Evolutionary conservation across 331 rosid species (phyloP), one percentile per base, ranked within the genome.

Genomic region (Stylosanthes scabra): DNA sequence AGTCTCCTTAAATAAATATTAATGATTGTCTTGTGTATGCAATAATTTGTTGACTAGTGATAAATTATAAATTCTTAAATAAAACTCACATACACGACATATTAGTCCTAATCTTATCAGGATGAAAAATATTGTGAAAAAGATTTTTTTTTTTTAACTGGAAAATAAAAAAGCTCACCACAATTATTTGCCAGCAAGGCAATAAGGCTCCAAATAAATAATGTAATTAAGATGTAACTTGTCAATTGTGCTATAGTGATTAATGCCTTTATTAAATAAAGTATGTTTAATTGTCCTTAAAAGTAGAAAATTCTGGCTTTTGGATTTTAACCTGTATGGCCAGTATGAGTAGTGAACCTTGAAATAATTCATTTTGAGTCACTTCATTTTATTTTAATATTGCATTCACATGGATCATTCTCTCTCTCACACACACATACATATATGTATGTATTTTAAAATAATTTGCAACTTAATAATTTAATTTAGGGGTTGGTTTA

Each of bases 161-260:
- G 2, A 10, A 12, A 29, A 31, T 29, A 28, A 6, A 3, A 41
- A 66, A 47, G 27, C 12, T 16, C 28, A 4, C 59, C 3, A 72
- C 3, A 34, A 37, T 31, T 57, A 66, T 56, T 52, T 34, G 54
- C 45, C 62, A 40, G 9, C 63, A 37, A 78, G 65, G 5, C 52
- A 34, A 34, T 6, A 34, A 34, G 39, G 39, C 39, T 34, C 39
- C 39, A 34, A 34, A 34, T 34, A 34, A 78, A 71, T 50, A 9
- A 45, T 45, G 55, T 44, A 25, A 73, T 41, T 66, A 61, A 34
- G 39, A 40, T 46, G 44, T 52, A 44, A 67, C 56, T 44, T 60
- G 79, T 74, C 83, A 79, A 79, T 74, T 74, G 11, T 42, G 65
- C 20, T 44, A 74, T 76, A 76, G 59, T 5, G 7, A 51, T 74